Evolutionary conservation across 1,139 yeast species (phyloP).

Genomic region (Candida albicans): DNA sequence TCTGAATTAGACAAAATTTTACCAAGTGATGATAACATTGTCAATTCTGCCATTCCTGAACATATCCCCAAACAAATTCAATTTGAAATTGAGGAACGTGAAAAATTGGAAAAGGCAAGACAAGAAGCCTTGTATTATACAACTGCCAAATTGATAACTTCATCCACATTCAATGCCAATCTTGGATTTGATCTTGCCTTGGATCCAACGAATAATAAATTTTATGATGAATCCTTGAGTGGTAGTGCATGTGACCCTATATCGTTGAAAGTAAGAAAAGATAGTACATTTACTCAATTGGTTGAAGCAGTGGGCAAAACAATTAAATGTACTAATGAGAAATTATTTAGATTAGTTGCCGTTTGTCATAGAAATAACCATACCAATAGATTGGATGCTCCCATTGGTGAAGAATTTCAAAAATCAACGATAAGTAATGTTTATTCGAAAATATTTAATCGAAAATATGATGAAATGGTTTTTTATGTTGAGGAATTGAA

Average conservation of each 20-base stretch:
- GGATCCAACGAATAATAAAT: constrained; percentile 46
- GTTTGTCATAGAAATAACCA: constrained; percentile 71
- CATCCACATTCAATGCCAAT: constrained; percentile 53
- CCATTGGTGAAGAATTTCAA: constrained; percentile 39
- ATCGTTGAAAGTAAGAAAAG: constrained; percentile 55
- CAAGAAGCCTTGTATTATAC: constrained; percentile 81
- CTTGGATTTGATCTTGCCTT: constrained; percentile 80
- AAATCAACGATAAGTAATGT: constrained; percentile 36
- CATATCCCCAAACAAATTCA: constrained; percentile 69
- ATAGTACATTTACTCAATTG: constrained; percentile 53
- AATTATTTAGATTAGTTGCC: constrained; percentile 59
- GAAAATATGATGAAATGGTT: constrained; percentile 46
- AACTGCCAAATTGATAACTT: constrained; percentile 56
- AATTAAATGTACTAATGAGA: constrained; percentile 31
- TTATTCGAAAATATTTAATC: constrained; percentile 40
- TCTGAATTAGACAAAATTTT: constrained; percentile 57
- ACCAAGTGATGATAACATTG: constrained; percentile 48
- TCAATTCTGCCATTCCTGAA: constrained; percentile 55
- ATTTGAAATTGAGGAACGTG: constrained; percentile 58
- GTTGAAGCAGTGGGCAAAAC: constrained; percentile 49
- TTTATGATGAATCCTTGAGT: constrained; percentile 49
- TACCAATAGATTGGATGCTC: constrained; percentile 65
- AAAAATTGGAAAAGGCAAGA: constrained; percentile 56
- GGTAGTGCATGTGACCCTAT: constrained; percentile 52
- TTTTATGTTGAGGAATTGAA: constrained; percentile 47